Conservation (phyloP, 345 rosid genomes). For the Schrenkiella parvula region DNA sequence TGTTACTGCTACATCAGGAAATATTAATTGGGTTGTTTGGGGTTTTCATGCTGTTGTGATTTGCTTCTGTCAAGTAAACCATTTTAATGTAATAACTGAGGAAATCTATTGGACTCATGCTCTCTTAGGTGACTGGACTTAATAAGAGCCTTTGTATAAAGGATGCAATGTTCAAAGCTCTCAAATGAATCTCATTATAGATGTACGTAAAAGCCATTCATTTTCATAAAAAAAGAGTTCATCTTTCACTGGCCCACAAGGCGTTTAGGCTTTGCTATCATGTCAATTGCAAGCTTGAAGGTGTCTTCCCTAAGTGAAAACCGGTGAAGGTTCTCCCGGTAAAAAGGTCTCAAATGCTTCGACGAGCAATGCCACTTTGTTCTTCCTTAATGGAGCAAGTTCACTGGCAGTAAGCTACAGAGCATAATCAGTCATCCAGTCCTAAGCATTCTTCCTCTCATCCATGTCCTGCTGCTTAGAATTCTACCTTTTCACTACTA, state of each 20-base stretch:
- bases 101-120: too few relatives aligned
- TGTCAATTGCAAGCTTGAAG: slow-evolving; percentile 66
- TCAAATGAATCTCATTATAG: background rate
- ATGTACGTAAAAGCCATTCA: background rate
- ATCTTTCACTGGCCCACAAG: background rate
- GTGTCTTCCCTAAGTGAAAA: slow-evolving; percentile 40
- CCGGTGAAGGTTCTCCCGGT: slow-evolving; percentile 41
- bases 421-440: slow-evolving; percentile 86
- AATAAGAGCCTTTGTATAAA: background rate
- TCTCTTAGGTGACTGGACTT: too few relatives aligned
- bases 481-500: slow-evolving; percentile 58
- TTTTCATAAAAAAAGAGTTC: background rate
- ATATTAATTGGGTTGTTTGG: background rate
- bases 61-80: background rate
- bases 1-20: background rate
- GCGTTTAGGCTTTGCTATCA: background rate
- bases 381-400: slow-evolving; percentile 65
- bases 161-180: background rate
- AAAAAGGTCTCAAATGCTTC: slow-evolving; percentile 69
- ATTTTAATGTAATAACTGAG: too few relatives aligned
- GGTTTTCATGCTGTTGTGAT: background rate
- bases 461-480: slow-evolving; percentile 56
- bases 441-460: slow-evolving; percentile 59
- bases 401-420: slow-evolving; percentile 58
- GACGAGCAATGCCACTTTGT: slow-evolving; percentile 71